Evolutionary conservation across 768 basidiomycete species (phyloP).

Genomic region (Sarcodon aspratus): DNA sequence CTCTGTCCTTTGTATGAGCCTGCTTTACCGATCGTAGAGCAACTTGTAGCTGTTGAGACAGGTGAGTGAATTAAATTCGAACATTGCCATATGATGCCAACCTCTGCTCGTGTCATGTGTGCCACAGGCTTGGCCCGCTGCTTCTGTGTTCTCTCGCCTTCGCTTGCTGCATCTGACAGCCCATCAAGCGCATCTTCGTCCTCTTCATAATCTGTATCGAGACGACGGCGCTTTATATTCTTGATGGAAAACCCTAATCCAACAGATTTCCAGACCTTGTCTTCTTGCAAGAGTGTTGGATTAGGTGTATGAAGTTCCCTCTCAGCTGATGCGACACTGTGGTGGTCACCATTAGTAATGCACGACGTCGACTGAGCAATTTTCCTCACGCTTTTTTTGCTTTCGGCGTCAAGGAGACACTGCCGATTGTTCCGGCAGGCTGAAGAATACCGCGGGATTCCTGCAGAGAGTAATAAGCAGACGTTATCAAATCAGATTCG

Average conservation of each 20-base stretch:
- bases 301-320: conserved; percentile 17
- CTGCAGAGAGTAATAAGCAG: conserved; percentile 12
- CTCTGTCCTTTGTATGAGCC: background rate
- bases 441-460: conserved; percentile 32
- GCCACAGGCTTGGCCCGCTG: too few relatives aligned
- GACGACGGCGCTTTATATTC: too few relatives aligned
- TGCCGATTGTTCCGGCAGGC: conserved; percentile 22
- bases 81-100: too few relatives aligned
- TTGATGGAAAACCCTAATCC: background rate
- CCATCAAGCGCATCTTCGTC: too few relatives aligned
- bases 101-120: too few relatives aligned
- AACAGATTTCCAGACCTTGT: background rate
- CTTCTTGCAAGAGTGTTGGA: background rate
- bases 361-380: conserved; percentile 10
- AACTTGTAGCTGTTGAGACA: too few relatives aligned
- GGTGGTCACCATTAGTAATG: conserved; percentile 14
- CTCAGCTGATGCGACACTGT: conserved; percentile 15
- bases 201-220: too few relatives aligned
- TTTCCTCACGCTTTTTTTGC: conserved; percentile 34
- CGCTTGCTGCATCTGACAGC: too few relatives aligned
- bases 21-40: too few relatives aligned
- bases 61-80: too few relatives aligned
- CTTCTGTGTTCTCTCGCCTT: too few relatives aligned
- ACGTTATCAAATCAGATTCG: background rate
- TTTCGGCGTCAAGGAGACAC: conserved; percentile 27